Conservation (phyloP, 108 stramenopile species). For the Cyclostephanos invisitatus region DNA sequence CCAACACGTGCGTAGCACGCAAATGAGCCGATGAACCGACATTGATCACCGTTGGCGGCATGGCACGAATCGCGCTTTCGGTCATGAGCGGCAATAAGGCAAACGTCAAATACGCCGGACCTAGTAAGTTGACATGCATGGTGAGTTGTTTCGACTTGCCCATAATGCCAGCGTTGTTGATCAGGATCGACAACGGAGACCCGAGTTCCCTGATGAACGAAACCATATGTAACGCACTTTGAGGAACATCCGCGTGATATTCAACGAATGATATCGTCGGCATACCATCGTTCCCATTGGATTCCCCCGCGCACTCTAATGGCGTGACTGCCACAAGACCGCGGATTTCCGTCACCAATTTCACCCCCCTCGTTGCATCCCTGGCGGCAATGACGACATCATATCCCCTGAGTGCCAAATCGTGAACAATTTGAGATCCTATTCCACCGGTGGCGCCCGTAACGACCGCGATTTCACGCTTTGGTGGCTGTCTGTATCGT, state of each 20-base stretch:
- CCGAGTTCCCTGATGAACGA: constrained; percentile 13
- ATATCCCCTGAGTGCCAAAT: constrained; percentile 39
- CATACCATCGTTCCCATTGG: neutral
- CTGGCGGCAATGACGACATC: constrained; percentile 47
- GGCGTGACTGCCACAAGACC: constrained; percentile 8
- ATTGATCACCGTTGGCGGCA: constrained; percentile 32
- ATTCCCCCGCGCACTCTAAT: neutral
- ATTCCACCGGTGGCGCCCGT: constrained; percentile 48
- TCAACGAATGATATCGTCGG: constrained; percentile 39
- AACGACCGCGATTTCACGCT: constrained; percentile 31
- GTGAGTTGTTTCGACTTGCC: constrained; percentile 41
- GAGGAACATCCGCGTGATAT: constrained; percentile 41
- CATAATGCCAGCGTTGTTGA: constrained; percentile 53
- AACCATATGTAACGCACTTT: constrained; percentile 34
- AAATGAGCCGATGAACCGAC: constrained; percentile 49
- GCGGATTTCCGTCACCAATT: constrained; percentile 24
- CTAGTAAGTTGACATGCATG: constrained; percentile 45
- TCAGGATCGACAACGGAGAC: constrained; percentile 14
- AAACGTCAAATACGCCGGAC: constrained; percentile 37
- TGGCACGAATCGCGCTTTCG: neutral
- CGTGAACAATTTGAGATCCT: constrained; percentile 37
- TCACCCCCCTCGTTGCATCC: constrained; percentile 21
- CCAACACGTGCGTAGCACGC: constrained; percentile 43
- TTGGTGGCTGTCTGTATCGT: constrained; percentile 18
- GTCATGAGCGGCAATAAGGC: constrained; percentile 36